Conservation (phyloP, 2,329 filamentous ascomycete species). For the Coniochaeta hoffmannii region DNA sequence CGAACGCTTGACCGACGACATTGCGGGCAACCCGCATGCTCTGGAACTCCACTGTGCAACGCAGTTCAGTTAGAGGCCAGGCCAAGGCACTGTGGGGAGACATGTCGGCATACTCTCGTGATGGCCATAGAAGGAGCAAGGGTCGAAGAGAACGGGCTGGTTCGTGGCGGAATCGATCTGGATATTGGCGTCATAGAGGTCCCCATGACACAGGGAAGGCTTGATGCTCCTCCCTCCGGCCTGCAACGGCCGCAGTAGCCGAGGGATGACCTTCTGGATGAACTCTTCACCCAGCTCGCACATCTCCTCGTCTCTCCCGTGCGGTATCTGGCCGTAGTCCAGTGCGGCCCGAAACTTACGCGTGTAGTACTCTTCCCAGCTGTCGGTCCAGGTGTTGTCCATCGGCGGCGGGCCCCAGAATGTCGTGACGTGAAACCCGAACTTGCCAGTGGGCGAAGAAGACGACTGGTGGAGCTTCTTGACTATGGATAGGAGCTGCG, state of each 20-base stretch:
- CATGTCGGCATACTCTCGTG: not conserved
- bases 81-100: not conserved
- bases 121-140: slow-evolving; percentile 2
- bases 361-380: slow-evolving; percentile 2
- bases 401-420: slow-evolving; percentile 3
- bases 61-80: not conserved
- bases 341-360: slow-evolving; percentile 1
- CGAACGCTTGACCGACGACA: not conserved
- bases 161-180: slow-evolving; percentile 2
- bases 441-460: not conserved
- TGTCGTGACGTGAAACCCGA: slow-evolving; percentile 3
- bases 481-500: not conserved
- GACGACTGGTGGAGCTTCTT: slow-evolving; percentile 1
- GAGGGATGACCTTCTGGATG: not conserved
- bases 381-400: slow-evolving; percentile 1
- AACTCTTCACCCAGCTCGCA: not conserved
- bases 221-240: slow-evolving; percentile 1
- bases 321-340: slow-evolving; percentile 2
- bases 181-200: slow-evolving; percentile 2
- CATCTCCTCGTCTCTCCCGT: not conserved
- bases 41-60: not conserved
- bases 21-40: not conserved
- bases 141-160: slow-evolving; percentile 1
- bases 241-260: not conserved
- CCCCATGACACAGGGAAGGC: slow-evolving; percentile 1